Base-by-base conservation (phyloP, 352 stramenopile species). In the Halophytophthora batemanensis region DNA sequence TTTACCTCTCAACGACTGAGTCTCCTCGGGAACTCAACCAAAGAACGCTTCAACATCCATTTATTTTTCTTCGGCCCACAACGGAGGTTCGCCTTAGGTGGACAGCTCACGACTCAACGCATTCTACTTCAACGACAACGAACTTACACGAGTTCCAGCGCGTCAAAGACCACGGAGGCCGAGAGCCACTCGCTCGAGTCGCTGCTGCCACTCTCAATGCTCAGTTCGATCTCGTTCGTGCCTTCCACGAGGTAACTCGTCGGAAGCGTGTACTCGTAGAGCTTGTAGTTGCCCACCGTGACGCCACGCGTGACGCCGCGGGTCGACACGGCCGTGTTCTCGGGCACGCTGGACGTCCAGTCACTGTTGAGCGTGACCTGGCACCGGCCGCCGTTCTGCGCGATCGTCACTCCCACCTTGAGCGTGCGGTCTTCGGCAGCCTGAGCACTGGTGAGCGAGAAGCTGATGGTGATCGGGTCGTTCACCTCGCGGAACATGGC, bases 401-500 rank as follows among this genome's bases (percentile, higher is more conserved):
- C 66, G 19, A 82, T 54, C 6, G 63, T 66, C 5, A 82, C 53
- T 1, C 71, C 71, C 29, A 79, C 69, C 43, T 62, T 59, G 25
- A 82, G 63, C 33, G 44, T 75, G 13, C 61, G 59, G 1, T 31
- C 2, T 1, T 43, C 45, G 1, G 53, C 36, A 0, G 59, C 60
- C 43, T 82, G 59, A 3, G 37, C 21, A 3, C 33, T 56, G 0
- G 59, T 66, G 8, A 82, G 55, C 11, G 40, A 51, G 46, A 77
- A 78, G 0, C 49, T 50, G n/a, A 77, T 44, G 3, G 51, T 68
- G 35, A 66, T 60, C 1, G 62, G 71, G 35, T 77, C 66, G 45
- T 82, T 82, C 25, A 77, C 58, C 25, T 55, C 50, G 17, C 71
- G 71, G 42, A 82, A 82, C 22, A 71, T 68, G 21, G 69, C 71